Evolutionary conservation across 352 stramenopile genomes (phyloP).

Genomic region (Pythium rishiriense): DNA sequence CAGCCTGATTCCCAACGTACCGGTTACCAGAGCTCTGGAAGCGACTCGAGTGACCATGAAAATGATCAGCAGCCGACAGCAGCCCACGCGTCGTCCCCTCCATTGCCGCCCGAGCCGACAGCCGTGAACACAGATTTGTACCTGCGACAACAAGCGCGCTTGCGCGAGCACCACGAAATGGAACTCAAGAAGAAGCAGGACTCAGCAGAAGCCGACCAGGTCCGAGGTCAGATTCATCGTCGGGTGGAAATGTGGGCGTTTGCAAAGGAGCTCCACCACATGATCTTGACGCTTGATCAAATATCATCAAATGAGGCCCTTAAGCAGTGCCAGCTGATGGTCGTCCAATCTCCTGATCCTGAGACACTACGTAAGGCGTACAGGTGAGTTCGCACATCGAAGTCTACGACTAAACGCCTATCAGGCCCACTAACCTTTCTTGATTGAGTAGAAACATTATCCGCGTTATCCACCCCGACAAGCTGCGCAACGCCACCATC

Average conservation of each 20-base stretch:
- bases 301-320: constrained; percentile 74
- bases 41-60: constrained; percentile 37
- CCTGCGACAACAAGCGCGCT: constrained; percentile 74
- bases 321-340: constrained; percentile 72
- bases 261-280: constrained; percentile 77
- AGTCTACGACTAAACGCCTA: neutral
- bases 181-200: constrained; percentile 83
- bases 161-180: constrained; percentile 79
- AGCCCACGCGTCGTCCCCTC: constrained; percentile 30
- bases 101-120: constrained; percentile 69
- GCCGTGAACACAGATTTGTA: constrained; percentile 77
- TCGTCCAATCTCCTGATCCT: constrained; percentile 77
- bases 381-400: constrained; percentile 36
- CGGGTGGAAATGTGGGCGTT: constrained; percentile 84
- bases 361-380: constrained; percentile 85
- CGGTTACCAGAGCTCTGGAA: constrained; percentile 60
- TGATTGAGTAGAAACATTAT: constrained; percentile 71
- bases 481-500: constrained; percentile 74
- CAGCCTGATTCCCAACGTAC: constrained; percentile 42
- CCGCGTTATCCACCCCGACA: constrained; percentile 85
- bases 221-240: constrained; percentile 75
- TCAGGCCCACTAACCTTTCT: neutral
- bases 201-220: constrained; percentile 74
- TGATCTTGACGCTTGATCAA: constrained; percentile 86
- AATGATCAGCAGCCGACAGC: constrained; percentile 14